Evolutionary conservation across 768 basidiomycete species (phyloP), one percentile per base, ranked within the genome.

Genomic region (Lactifluus hygrophoroides): DNA sequence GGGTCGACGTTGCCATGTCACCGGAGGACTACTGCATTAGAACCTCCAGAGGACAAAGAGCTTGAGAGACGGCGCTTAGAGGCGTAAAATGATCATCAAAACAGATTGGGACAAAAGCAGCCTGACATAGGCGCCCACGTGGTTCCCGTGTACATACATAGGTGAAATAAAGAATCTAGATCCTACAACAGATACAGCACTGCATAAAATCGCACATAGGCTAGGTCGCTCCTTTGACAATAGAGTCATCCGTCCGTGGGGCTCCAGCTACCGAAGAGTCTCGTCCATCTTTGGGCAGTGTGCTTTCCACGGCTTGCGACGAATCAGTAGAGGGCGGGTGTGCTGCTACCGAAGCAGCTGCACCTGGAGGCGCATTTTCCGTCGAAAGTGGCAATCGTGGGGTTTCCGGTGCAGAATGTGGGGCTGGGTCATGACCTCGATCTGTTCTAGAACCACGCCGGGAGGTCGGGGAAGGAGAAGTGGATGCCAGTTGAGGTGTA

Each of bases 171-270:
- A 56, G 35, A 56, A 5, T 51, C 54, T 60, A 60, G 54, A 60
- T 56, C 48, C 21, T 60, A 60, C 54, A 60, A 55, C n/a, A 54
- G 54, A 60, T 60, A 60, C 59, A 60, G 58, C 58, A 51, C 37
- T 56, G 34, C n/a, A 56, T 14, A 40, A 44, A 17, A 51, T 25
- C 43, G 40, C 35, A 38, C 28, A 48, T 47, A 50, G 9, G 5
- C 37, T 56, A 60, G 17, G 40, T 50, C 42, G 35, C 43, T 32
- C 50, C 17, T 44, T 50, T 49, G 7, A 38, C 48, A 16, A 47
- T 42, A n/a, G 32, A 42, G 10, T 30, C 23, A 14, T 37, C 25
- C 51, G 54, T 51, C 54, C 58, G 21, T 46, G 44, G 21, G 5
- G 43, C 14, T 21, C 25, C 37, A 2, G 48, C 27, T 21, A 28